These are phyloP conservation scores for Leersia perrieri DNA, from an alignment of 176 grass and related monocot genomes.

Conservation along the genomic window DNA sequence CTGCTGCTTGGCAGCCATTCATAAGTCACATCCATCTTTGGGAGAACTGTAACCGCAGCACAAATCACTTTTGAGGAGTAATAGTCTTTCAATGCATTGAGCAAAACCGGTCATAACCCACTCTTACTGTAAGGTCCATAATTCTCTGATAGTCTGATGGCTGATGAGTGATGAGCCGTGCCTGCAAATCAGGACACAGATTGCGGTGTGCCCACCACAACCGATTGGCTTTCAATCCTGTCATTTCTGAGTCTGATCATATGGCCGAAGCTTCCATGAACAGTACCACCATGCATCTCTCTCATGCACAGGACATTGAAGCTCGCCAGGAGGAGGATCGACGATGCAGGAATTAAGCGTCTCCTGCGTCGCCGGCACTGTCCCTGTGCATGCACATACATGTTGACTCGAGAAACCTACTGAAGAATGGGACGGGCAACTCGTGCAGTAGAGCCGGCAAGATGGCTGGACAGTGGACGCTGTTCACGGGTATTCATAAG, in stretches of 20 bases:
- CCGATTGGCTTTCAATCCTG: constrained; percentile 10
- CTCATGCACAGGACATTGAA: neutral
- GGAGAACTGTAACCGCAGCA: neutral
- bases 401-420: constrained; percentile 8
- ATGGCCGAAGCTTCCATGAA: constrained; percentile 26
- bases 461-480: neutral
- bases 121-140: too few species aligned
- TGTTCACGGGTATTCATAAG: neutral
- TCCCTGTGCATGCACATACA: neutral
- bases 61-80: too few species aligned
- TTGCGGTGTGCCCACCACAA: constrained; percentile 10
- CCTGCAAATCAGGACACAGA: constrained; percentile 15
- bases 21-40: neutral
- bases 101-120: neutral
- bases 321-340: neutral
- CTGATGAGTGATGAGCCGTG: neutral
- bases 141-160: too few species aligned
- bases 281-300: constrained; percentile 6
- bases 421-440: neutral
- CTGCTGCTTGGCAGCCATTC: neutral
- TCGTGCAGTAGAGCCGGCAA: neutral
- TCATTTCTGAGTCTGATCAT: neutral
- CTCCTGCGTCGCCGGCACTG: neutral
- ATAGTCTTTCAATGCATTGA: too few species aligned
- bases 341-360: neutral